Evolutionary conservation across 1,284 basidiomycete species (phyloP).

Genomic region (Exobasidium cylindrosporum): DNA sequence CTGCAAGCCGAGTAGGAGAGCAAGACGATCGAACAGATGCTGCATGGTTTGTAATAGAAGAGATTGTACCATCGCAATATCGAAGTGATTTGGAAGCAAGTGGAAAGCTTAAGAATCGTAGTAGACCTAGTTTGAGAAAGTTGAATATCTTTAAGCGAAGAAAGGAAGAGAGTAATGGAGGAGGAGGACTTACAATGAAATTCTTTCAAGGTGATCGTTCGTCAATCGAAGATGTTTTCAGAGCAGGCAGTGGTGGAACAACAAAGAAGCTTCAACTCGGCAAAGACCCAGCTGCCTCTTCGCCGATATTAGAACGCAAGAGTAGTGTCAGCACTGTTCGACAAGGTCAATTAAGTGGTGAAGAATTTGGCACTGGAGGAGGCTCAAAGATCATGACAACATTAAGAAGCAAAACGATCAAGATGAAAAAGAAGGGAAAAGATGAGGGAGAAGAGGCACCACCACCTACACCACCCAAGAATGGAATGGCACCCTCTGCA

Average conservation of each 20-base stretch:
- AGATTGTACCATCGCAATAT: constrained; percentile 49
- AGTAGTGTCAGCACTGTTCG: not conserved
- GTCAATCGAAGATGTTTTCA: constrained; percentile 28
- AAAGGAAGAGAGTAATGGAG: constrained; percentile 10
- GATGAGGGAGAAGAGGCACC: constrained; percentile 11
- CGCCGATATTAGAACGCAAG: not conserved
- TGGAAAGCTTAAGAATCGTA: constrained; percentile 26
- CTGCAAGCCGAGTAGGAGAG: constrained; percentile 19
- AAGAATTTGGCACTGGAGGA: not conserved
- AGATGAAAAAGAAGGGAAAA: not conserved
- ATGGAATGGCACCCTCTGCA: not conserved
- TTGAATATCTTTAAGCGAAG: constrained; percentile 37
- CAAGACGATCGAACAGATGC: constrained; percentile 33
- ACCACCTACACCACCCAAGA: constrained; percentile 12
- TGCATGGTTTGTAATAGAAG: constrained; percentile 51
- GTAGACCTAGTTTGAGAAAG: constrained; percentile 48
- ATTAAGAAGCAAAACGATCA: not conserved
- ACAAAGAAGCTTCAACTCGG: constrained; percentile 37
- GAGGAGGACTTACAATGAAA: not conserved
- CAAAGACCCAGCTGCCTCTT: not conserved
- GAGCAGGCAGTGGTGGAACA: constrained; percentile 30
- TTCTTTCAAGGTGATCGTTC: not conserved
- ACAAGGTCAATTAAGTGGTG: not conserved
- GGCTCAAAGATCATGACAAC: constrained; percentile 14
- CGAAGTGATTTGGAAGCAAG: constrained; percentile 37